Conservation (phyloP, 2,329 filamentous ascomycete species). For the Aspergillus melleus region DNA sequence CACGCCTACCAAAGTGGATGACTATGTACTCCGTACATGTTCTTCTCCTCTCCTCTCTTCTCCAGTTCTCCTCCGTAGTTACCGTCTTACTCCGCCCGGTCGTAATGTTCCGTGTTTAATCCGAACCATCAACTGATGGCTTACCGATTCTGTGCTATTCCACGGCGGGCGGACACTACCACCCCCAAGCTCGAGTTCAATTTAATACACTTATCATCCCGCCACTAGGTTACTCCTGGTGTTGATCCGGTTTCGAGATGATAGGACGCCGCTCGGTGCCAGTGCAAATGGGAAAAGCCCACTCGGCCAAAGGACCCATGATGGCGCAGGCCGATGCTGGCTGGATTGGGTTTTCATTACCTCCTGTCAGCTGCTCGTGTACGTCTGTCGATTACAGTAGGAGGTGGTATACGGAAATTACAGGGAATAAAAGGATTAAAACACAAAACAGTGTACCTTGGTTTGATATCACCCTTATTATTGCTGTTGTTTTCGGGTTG, state of each 20-base stretch:
- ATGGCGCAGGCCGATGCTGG: slow-evolving; percentile 1
- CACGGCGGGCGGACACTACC: neutral
- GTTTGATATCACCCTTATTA: slow-evolving; percentile 8
- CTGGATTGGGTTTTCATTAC: neutral
- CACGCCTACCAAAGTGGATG: too few relatives aligned
- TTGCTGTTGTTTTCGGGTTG: slow-evolving; percentile 3
- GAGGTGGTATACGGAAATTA: neutral
- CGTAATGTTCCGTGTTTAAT: slow-evolving; percentile 7
- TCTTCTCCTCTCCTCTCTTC: neutral
- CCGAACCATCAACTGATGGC: slow-evolving; percentile 8
- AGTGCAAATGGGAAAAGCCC: neutral
- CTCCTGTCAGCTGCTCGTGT: slow-evolving; percentile 4
- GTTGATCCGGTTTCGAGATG: slow-evolving; percentile 11
- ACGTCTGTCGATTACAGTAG: slow-evolving; percentile 6
- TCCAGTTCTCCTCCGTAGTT: neutral
- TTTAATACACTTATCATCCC: slow-evolving; percentile 1
- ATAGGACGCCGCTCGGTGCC: slow-evolving; percentile 2
- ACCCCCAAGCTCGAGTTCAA: slow-evolving; percentile 3
- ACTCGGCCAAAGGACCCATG: slow-evolving; percentile 9
- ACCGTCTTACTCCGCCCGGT: slow-evolving; percentile 11
- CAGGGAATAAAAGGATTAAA: neutral
- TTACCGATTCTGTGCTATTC: slow-evolving; percentile 6
- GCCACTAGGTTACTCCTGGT: neutral
- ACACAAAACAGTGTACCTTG: slow-evolving; percentile 1
- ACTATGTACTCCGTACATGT: too few relatives aligned